phyloP scores from a whole-genome alignment of 2,329 filamentous ascomycete species.

The Aureobasidium sp. region DNA sequence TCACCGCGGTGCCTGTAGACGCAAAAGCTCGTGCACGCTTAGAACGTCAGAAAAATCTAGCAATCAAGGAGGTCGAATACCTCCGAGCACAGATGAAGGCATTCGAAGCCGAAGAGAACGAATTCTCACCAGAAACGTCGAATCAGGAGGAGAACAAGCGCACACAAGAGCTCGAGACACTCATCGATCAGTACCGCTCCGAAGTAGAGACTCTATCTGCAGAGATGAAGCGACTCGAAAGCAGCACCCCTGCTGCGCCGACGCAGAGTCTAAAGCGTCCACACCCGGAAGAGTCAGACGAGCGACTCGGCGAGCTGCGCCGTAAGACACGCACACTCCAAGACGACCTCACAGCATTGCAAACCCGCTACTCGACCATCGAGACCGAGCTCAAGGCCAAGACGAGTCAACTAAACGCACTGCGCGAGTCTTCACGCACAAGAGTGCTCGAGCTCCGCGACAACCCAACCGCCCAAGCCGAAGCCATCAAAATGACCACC shows the following conservation, averaged over 20 bases:
- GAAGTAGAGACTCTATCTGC: slow-evolving; percentile 70
- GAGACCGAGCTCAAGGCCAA: slow-evolving; percentile 68
- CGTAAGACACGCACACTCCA: slow-evolving; percentile 84
- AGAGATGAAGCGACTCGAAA: slow-evolving; percentile 64
- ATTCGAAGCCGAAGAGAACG: slow-evolving; percentile 77
- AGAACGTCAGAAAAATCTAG: slow-evolving; percentile 77
- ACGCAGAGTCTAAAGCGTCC: slow-evolving; percentile 32
- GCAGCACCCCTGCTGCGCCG: slow-evolving; percentile 49
- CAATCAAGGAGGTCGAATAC: slow-evolving; percentile 89
- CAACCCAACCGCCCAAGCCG: slow-evolving; percentile 84
- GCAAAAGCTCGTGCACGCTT: slow-evolving; percentile 64
- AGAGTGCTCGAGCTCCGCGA: slow-evolving; percentile 78
- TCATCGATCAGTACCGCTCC: slow-evolving; percentile 77
- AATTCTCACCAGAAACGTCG: slow-evolving; percentile 72
- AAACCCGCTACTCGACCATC: slow-evolving; percentile 63
- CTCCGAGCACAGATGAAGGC: slow-evolving; percentile 86
- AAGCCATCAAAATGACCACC: slow-evolving; percentile 76
- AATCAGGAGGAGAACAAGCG: slow-evolving; percentile 69
- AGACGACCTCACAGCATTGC: slow-evolving; percentile 62
- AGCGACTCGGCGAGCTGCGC: slow-evolving; percentile 73
- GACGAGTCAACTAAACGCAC: slow-evolving; percentile 62
- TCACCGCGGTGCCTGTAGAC: slow-evolving; percentile 39
- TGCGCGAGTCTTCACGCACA: slow-evolving; percentile 64
- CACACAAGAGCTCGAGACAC: slow-evolving; percentile 73
- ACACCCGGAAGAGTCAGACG: slow-evolving; percentile 49